Conservation (phyloP, 192 early-diverging fungal species). For the Linnemannia elongata region DNA sequence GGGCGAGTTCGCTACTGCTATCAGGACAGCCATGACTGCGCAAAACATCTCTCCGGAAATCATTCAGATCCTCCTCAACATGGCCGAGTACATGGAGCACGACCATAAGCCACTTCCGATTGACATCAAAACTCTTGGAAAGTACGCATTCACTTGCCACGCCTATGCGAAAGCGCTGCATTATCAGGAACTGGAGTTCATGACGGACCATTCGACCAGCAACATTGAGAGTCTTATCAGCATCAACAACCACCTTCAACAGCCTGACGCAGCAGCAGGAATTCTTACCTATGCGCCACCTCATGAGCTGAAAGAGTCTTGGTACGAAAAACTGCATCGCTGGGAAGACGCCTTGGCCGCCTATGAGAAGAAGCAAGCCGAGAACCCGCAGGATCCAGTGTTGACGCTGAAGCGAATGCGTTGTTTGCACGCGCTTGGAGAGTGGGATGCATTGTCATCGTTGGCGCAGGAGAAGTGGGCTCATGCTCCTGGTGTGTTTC, state of each 20-base stretch:
- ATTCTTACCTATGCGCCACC: conserved; percentile 92
- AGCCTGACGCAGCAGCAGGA: conserved; percentile 96
- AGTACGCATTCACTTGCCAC: conserved; percentile 91
- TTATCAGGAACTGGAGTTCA: conserved; percentile 96
- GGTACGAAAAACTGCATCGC: conserved; percentile 93
- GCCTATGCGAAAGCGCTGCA: conserved; percentile 98
- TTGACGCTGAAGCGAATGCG: conserved; percentile 88
- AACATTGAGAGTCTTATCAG: conserved; percentile 93
- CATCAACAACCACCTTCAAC: conserved; percentile 95
- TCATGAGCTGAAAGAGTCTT: conserved; percentile 86
- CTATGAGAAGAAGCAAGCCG: conserved; percentile 81
- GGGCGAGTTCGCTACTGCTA: conserved; percentile 85
- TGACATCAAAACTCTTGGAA: conserved; percentile 88
- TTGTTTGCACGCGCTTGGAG: conserved; percentile 92
- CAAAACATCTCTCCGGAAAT: conserved; percentile 91
- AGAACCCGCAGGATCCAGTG: conserved; percentile 78
- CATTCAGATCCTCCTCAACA: conserved; percentile 88
- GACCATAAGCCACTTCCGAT: conserved; percentile 96
- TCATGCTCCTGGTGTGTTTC: conserved; percentile 70
- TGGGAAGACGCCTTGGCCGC: conserved; percentile 94
- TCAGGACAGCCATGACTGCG: conserved; percentile 85
- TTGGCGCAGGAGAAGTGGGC: conserved; percentile 86
- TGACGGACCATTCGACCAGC: conserved; percentile 81
- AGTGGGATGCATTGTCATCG: conserved; percentile 88
- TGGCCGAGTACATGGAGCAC: conserved; percentile 99